Base-by-base conservation (phyloP, 352 stramenopile genomes). In the Phytophthora megakarya region DNA sequence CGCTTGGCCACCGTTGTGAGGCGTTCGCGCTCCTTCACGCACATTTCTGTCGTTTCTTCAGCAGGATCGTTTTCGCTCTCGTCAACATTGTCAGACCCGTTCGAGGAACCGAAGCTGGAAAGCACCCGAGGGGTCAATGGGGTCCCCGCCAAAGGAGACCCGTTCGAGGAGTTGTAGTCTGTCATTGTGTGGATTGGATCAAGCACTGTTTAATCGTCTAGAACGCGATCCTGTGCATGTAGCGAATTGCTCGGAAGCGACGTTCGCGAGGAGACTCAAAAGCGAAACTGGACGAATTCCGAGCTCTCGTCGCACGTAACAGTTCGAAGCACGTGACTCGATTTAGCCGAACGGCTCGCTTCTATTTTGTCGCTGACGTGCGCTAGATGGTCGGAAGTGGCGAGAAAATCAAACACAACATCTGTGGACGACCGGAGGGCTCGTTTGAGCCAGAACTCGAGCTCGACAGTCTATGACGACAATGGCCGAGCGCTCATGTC, bases 1-100 rank as follows among this genome's bases (percentile, higher is more conserved):
- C 75, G 78, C 68, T 91, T 95, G 65, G 86, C 86, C 21, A 84
- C 62, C 10, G 70, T 83, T 25, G 83, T 89, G 63, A 91, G 76
- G n/a, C 75, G 79, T 54, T 90, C 83, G 37, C 80, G 78, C 42
- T 92, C 83, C 48, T 78, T 84, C 44, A 78, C 56, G 48, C 59
- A 80, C 71, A 90, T 72, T 39, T 62, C 40, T 2, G 33, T 18
- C 13, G 7, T 28, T 16, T 61, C 53, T 30, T 72, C 58, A 26
- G 22, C 45, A 1, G 52, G 6, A 3, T 74, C 65, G 16, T 18
- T 43, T 18, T 72, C 59, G n/a, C 38, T 64, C 32, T 63, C 28
- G 23, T 68, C 45, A 13, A 22, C 53, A n/a, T 44, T 52, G 8
- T 81, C 65, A 16, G 65, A 64, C 18, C 45, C 57, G 45, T 63